These are phyloP conservation scores for Aspergillus phoenicis DNA, from an alignment of 2,329 filamentous ascomycete genomes.

Conservation along the genomic window DNA sequence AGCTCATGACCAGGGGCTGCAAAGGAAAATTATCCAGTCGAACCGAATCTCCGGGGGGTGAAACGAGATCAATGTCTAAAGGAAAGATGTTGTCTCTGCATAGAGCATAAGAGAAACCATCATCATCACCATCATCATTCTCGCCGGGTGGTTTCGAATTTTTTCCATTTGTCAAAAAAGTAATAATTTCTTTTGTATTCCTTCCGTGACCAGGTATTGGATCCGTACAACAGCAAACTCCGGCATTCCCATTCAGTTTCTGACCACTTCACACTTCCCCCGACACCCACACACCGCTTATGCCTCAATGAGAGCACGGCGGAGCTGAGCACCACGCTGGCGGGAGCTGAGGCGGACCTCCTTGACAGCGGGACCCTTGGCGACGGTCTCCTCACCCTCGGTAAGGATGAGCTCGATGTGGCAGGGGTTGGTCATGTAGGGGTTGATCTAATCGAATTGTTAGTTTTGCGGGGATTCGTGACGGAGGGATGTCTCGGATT, in stretches of 20 bases:
- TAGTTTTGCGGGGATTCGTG: background rate
- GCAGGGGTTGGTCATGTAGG: constrained; percentile 99
- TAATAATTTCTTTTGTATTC: constrained; percentile 30
- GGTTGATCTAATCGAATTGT: constrained; percentile 77
- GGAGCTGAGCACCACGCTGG: constrained; percentile 76
- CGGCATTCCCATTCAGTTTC: constrained; percentile 40
- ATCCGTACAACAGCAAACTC: constrained; percentile 41
- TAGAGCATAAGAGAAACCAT: background rate
- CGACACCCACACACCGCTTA: constrained; percentile 43
- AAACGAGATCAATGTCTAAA: constrained; percentile 9
- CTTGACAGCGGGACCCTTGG: constrained; percentile 76
- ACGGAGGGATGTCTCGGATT: background rate
- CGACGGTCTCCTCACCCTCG: constrained; percentile 92
- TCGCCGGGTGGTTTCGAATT: constrained; percentile 15
- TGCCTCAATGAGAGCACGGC: constrained; percentile 63
- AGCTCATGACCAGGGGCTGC: background rate
- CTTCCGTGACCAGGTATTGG: constrained; percentile 34
- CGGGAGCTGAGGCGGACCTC: constrained; percentile 78
- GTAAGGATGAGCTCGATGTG: constrained; percentile 99
- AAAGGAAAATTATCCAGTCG: background rate
- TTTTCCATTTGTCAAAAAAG: constrained; percentile 22
- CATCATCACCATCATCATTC: constrained; percentile 9
- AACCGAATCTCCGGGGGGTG: background rate
- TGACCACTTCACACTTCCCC: constrained; percentile 30
- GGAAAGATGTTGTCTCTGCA: background rate